Percentiles rank a stretch among this genome's conserved stretches.
Evolutionary conservation across 441 rosid species (phyloP).

Genomic region (Gossypium lobatum): DNA sequence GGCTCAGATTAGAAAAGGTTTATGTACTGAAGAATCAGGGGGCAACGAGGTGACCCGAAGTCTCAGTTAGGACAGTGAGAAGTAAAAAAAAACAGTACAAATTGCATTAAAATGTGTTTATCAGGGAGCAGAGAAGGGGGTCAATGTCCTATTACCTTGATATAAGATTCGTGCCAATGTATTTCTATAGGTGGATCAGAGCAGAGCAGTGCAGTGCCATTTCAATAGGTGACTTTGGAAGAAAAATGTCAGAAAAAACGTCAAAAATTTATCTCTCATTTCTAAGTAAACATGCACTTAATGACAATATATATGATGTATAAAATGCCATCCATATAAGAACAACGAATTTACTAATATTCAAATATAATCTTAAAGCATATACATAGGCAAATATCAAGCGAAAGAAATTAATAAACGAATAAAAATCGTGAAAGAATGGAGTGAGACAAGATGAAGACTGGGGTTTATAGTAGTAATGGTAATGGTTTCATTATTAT

Average conservation of each 20-base stretch:
- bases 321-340: background rate
- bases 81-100: background rate
- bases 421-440: slow-evolving; percentile 16
- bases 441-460: background rate
- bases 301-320: background rate
- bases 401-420: slow-evolving; percentile 13
- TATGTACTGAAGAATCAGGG: background rate
- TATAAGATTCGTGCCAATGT: background rate
- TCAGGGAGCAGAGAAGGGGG: background rate
- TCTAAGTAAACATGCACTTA: background rate
- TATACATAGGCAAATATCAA: background rate
- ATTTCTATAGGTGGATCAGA: background rate
- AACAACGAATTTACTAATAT: background rate
- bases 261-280: background rate
- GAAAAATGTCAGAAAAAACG: no score
- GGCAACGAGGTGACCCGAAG: background rate
- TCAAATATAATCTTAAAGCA: background rate
- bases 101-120: background rate
- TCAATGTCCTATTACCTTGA: background rate
- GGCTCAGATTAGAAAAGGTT: background rate
- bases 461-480: background rate
- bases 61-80: background rate
- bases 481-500: slow-evolving; percentile 14
- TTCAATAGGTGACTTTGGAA: background rate
- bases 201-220: background rate